phyloP scores from a whole-genome alignment of 2,329 filamentous ascomycete species.

The Lasiodiplodia hormozganensis region DNA sequence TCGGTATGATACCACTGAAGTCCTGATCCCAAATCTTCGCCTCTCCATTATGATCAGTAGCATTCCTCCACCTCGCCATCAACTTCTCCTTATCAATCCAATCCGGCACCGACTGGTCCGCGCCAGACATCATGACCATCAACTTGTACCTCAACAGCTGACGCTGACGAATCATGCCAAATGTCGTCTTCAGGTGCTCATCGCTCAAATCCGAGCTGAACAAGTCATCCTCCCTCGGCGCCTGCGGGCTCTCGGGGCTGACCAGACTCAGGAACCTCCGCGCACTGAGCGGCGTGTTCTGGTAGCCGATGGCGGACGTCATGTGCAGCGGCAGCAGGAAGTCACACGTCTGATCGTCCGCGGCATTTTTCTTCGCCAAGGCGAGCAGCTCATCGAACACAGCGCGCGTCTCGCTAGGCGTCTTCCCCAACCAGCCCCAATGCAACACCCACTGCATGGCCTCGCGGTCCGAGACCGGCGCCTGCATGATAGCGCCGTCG shows the following conservation, averaged over 20 bases:
- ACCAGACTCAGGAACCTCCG: slow-evolving; percentile 35
- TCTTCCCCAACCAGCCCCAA: slow-evolving; percentile 32
- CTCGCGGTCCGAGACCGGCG: slow-evolving; percentile 35
- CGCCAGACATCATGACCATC: slow-evolving; percentile 52
- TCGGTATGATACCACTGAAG: slow-evolving; percentile 56
- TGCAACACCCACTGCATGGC: slow-evolving; percentile 32
- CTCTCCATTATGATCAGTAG: slow-evolving; percentile 43
- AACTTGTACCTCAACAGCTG: slow-evolving; percentile 37
- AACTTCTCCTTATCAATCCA: slow-evolving; percentile 54
- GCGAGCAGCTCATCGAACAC: slow-evolving; percentile 32
- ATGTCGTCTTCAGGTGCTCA: slow-evolving; percentile 40
- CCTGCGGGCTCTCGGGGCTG: slow-evolving; percentile 33
- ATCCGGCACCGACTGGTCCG: slow-evolving; percentile 53
- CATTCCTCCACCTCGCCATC: slow-evolving; percentile 52
- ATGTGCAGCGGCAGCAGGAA: slow-evolving; percentile 43
- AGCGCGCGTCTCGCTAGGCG: slow-evolving; percentile 30
- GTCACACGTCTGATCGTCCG: slow-evolving; percentile 36
- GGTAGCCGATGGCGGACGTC: slow-evolving; percentile 40
- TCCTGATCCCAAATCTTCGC: slow-evolving; percentile 54
- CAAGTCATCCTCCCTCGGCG: slow-evolving; percentile 35
- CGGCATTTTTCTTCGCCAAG: slow-evolving; percentile 37
- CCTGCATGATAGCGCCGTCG: slow-evolving; percentile 38
- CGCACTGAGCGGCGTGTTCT: slow-evolving; percentile 34
- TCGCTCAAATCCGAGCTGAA: slow-evolving; percentile 38
- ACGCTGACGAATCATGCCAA: slow-evolving; percentile 43